Base-by-base conservation (phyloP, 768 basidiomycete genomes). In the Leccinellum rugosiceps region DNA sequence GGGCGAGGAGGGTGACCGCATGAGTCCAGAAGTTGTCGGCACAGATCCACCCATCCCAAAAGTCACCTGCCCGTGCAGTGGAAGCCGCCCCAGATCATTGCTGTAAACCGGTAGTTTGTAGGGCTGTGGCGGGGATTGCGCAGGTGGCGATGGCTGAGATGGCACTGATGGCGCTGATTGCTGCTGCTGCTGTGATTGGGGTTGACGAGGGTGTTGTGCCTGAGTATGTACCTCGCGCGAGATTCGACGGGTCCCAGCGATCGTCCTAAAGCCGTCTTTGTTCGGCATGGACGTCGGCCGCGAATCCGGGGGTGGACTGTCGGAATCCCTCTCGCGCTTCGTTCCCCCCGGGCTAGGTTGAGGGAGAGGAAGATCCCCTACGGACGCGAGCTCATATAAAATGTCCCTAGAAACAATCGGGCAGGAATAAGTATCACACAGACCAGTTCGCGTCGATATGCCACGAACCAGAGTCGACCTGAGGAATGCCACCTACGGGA, bases 311-410 rank as follows among this genome's bases (percentile, higher is more conserved):
- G 61, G 48, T 3, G 83, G 78, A 59, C 77, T 80, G 53, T 86
- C 85, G 1, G 80, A 73, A 55, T 83, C 84, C 38, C 87, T 76
- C 49, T 85, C 85, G 17, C 88, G 85, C 58, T 90, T 90, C 60
- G 81, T 77, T 15, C 70, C 77, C 4, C 78, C 73, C 0, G 71
- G 83, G 52, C 80, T 83, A 0, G 77, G 65, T 50, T 80, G 77
- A 2, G 88, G 88, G 6, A 89, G 75, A 0, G 87, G 88, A 0
- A 90, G 76, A 23, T 89, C 86, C 2, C 88, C 87, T 4, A 84
- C 86, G 0, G 80, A 84, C 4, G 88, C 86, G 1, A 90, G 75
- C 61, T 90, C 87, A 60, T 83, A 88, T 19, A 90, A 71, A 43
- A 90, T 80, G 63, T 89, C 87, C 87, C 88, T 88, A 58, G 11